Percentiles rank a stretch among this genome's conserved stretches.
These are phyloP conservation scores for Cladophialophora carrionii DNA, from an alignment of 2,329 filamentous ascomycete genomes.

Conservation along the genomic window DNA sequence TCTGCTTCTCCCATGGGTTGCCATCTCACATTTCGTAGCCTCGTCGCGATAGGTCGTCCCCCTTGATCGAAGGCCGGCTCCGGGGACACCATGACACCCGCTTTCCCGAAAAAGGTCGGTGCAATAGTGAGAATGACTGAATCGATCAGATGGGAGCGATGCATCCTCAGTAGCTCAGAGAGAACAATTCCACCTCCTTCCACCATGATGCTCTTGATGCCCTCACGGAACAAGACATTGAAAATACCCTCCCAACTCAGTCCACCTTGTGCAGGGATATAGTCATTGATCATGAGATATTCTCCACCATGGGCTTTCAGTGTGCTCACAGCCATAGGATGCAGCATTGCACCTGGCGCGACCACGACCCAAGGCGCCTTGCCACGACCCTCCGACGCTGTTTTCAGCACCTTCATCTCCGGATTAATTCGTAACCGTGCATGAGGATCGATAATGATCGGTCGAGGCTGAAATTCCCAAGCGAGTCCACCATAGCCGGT, in stretches of 20 bases:
- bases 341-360: conserved; percentile 51
- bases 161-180: conserved; percentile 72
- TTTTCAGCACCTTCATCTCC: conserved; percentile 66
- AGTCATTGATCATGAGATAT: conserved; percentile 46
- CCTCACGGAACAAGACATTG: conserved; percentile 58
- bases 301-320: conserved; percentile 53
- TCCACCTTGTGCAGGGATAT: conserved; percentile 34
- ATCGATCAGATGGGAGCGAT: conserved; percentile 66
- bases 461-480: conserved; percentile 67
- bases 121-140: conserved; percentile 87
- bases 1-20: conserved; percentile 74
- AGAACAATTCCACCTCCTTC: conserved; percentile 85
- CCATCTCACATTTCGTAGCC: conserved; percentile 69
- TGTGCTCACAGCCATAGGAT: conserved; percentile 51
- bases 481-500: conserved; percentile 59
- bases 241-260: conserved; percentile 67
- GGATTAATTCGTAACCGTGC: conserved; percentile 69
- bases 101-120: conserved; percentile 83
- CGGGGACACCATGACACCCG: conserved; percentile 78
- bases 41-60: conserved; percentile 64
- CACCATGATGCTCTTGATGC: conserved; percentile 81
- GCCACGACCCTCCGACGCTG: conserved; percentile 67
- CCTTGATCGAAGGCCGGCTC: conserved; percentile 52
- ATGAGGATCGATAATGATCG: conserved; percentile 78
- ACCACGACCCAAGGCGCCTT: conserved; percentile 74